Conservation (phyloP, 495 filamentous ascomycete genomes). For the Penicillium steckii region DNA sequence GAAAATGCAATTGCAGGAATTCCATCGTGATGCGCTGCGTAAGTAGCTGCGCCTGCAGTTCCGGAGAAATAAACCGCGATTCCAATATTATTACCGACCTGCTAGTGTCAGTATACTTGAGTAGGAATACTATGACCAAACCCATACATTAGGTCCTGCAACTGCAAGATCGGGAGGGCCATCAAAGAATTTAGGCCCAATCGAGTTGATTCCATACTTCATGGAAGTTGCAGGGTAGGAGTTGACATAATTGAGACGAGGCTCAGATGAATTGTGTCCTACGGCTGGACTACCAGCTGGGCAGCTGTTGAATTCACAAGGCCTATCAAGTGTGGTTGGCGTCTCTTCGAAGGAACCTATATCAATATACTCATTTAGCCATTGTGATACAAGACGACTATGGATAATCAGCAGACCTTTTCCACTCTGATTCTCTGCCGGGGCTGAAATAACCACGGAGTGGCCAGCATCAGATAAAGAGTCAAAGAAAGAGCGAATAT, state of each 20-base stretch:
- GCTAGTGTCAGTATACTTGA: not conserved
- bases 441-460: conserved; percentile 59
- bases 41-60: conserved; percentile 60
- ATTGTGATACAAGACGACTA: not conserved
- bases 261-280: conserved; percentile 54
- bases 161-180: conserved; percentile 58
- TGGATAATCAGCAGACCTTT: conserved; percentile 33
- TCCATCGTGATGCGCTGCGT: conserved; percentile 50
- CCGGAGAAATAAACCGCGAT: conserved; percentile 55
- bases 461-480: conserved; percentile 52
- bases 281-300: conserved; percentile 51
- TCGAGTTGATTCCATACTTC: conserved; percentile 58
- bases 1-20: conserved; percentile 67
- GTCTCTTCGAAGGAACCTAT: conserved; percentile 53
- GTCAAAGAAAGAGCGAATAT: conserved; percentile 56
- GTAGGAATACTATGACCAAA: not conserved
- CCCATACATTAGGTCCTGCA: conserved; percentile 56
- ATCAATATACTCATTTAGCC: not conserved
- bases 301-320: conserved; percentile 61
- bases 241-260: conserved; percentile 67
- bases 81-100: conserved; percentile 55
- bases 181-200: conserved; percentile 50
- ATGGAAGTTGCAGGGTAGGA: conserved; percentile 65
- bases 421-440: conserved; percentile 65
- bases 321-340: conserved; percentile 37